Evolutionary conservation across 106 monocot species (phyloP).

Genomic region (Apostasia shenzhenica): DNA sequence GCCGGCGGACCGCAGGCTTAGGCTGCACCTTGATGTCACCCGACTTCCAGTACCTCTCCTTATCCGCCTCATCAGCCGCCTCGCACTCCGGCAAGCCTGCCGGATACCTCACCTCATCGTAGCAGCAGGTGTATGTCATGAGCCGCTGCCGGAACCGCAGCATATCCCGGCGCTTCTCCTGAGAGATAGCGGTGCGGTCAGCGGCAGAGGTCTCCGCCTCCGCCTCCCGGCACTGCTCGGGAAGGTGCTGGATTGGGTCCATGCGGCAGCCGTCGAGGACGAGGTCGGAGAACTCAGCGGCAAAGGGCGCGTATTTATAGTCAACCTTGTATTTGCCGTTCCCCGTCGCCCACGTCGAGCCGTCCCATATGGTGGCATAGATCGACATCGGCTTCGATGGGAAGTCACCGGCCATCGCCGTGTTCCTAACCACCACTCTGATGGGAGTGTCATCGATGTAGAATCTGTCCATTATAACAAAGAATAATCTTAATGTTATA

Average conservation of each 20-base stretch:
- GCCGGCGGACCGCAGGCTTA: neutral
- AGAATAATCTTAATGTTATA: too few species aligned
- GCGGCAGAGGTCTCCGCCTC: conserved; percentile 17
- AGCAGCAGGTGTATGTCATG: conserved; percentile 61
- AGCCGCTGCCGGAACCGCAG: conserved; percentile 30
- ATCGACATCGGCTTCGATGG: conserved; percentile 59
- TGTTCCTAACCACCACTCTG: conserved; percentile 33
- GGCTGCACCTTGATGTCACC: conserved; percentile 27
- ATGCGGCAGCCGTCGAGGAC: conserved; percentile 42
- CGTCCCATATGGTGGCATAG: conserved; percentile 75
- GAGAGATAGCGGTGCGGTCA: conserved; percentile 31
- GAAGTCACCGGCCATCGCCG: conserved; percentile 45
- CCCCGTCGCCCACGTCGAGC: conserved; percentile 44
- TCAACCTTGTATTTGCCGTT: conserved; percentile 49
- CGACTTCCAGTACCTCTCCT: conserved; percentile 26
- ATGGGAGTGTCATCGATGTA: conserved; percentile 59
- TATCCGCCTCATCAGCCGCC: conserved; percentile 22
- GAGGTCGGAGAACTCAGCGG: conserved; percentile 42
- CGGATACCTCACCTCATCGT: conserved; percentile 41
- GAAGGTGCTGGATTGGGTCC: conserved; percentile 32
- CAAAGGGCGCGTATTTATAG: conserved; percentile 52
- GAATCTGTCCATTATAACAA: conserved; percentile 16
- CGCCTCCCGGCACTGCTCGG: conserved; percentile 21
- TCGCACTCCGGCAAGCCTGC: conserved; percentile 42
- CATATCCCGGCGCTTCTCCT: conserved; percentile 34